Conservation (phyloP, 805 yeast species). For the Cyberlindnera meyerae region DNA sequence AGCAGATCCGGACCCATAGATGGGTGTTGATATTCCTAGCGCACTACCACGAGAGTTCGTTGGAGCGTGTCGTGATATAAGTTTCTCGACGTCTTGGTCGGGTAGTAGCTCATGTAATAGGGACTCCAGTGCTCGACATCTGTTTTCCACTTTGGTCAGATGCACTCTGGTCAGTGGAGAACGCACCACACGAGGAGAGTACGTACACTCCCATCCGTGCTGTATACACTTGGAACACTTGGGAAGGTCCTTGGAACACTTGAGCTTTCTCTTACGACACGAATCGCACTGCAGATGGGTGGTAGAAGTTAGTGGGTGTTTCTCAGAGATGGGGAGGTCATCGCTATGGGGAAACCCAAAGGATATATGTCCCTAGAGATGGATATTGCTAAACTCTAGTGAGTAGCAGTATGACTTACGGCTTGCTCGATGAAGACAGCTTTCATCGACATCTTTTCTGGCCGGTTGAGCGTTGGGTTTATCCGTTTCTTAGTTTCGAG, state of each 20-base stretch:
- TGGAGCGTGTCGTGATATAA: conserved; percentile 22
- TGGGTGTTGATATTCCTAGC: conserved; percentile 2
- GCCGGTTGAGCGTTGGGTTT: too few relatives aligned
- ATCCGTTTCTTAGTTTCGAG: too few relatives aligned
- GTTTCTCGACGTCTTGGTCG: conserved; percentile 40
- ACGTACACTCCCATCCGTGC: conserved; percentile 70
- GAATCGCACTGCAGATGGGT: conserved; percentile 54
- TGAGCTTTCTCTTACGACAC: conserved; percentile 73
- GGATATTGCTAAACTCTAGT: too few relatives aligned
- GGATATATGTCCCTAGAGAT: not conserved
- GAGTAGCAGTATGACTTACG: conserved; percentile 13
- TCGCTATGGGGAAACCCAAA: not conserved
- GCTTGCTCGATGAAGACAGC: conserved; percentile 28
- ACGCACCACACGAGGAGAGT: conserved; percentile 72
- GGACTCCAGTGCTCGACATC: conserved; percentile 43
- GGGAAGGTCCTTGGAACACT: conserved; percentile 76
- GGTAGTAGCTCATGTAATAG: conserved; percentile 41
- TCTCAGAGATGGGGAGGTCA: not conserved
- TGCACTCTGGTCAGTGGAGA: conserved; percentile 81
- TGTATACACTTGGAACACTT: conserved; percentile 69
- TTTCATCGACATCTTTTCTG: conserved; percentile 12
- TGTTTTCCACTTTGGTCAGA: conserved; percentile 67
- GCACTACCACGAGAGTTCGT: conserved; percentile 2
- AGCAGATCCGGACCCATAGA: conserved; percentile 8
- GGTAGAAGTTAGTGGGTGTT: not conserved